These are phyloP conservation scores for Physcomitrium patens DNA, from an alignment of 225 moss, liverwort and hornwort genomes.

Conservation along the genomic window DNA sequence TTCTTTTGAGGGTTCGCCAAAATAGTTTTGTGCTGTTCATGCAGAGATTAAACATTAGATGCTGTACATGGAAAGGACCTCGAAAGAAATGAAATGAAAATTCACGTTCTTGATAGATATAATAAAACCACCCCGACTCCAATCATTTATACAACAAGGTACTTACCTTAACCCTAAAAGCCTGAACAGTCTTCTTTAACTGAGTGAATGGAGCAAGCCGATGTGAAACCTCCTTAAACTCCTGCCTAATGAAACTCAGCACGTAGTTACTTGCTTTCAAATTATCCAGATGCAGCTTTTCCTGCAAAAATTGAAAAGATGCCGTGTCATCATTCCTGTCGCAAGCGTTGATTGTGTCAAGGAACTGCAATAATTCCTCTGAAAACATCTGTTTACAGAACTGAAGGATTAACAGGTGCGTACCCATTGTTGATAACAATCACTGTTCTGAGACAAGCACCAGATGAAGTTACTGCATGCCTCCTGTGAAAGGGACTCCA, in stretches of 20 bases:
- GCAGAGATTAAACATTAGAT: constrained; percentile 6
- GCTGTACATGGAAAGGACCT: background rate
- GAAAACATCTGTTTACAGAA: background rate
- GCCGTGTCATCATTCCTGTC: constrained; percentile 1
- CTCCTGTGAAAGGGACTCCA: constrained; percentile 65
- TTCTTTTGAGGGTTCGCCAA: constrained; percentile 55
- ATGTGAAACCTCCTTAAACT: constrained; percentile 74
- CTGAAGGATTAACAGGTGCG: constrained; percentile 4
- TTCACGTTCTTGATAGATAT: background rate
- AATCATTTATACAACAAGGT: background rate
- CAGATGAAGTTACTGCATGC: constrained; percentile 84
- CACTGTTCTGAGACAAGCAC: constrained; percentile 82
- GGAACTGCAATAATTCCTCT: background rate
- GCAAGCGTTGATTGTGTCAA: too few species aligned
- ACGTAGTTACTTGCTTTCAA: constrained; percentile 74
- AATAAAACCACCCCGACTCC: background rate
- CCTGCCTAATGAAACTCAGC: constrained; percentile 60
- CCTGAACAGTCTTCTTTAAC: constrained; percentile 71
- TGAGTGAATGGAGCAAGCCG: constrained; percentile 55
- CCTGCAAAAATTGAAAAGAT: constrained; percentile 47
- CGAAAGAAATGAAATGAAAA: too few species aligned
- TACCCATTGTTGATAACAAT: constrained; percentile 93
- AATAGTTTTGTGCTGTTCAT: constrained; percentile 64
- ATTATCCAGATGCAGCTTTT: constrained; percentile 83
- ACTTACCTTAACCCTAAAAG: constrained; percentile 73